phyloP scores from a whole-genome alignment of 2,329 filamentous ascomycete genomes.

The Bipolaris gigantea region DNA sequence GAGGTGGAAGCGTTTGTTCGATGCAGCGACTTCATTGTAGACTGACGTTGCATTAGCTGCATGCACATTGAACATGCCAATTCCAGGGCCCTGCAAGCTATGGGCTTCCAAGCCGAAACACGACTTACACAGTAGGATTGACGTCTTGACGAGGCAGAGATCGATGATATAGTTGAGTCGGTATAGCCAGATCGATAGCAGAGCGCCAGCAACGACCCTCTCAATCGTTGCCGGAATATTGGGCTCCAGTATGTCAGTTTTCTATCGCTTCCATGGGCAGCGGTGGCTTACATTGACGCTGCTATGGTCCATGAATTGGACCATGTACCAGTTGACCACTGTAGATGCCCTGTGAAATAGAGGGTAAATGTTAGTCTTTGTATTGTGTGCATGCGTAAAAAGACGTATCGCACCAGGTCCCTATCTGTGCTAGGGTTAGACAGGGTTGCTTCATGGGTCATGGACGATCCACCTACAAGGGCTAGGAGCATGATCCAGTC shows the following conservation, averaged over 20 bases:
- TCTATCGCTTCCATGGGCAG: too few species aligned
- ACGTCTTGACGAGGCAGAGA: conserved; percentile 37
- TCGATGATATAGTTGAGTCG: conserved; percentile 34
- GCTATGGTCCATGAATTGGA: conserved; percentile 29
- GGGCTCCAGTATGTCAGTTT: neutral
- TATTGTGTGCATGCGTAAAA: neutral
- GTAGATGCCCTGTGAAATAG: conserved; percentile 18
- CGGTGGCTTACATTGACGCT: conserved; percentile 16
- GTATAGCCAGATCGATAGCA: conserved; percentile 35
- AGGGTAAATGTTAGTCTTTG: neutral
- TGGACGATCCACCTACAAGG: conserved; percentile 20
- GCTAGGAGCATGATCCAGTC: conserved; percentile 38
- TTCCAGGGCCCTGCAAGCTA: neutral
- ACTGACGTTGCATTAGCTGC: conserved; percentile 17
- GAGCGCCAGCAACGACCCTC: conserved; percentile 11
- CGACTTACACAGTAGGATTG: conserved; percentile 32
- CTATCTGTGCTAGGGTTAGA: conserved; percentile 26
- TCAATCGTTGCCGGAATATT: conserved; percentile 8
- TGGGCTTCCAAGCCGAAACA: neutral
- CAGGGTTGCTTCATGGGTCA: neutral
- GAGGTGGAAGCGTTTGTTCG: conserved; percentile 30
- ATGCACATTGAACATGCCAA: neutral
- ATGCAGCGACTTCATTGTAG: conserved; percentile 35
- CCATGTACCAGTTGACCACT: conserved; percentile 33
- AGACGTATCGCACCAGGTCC: conserved; percentile 22